Evolutionary conservation across 345 rosid genomes (phyloP).

Genomic region (Laguncularia racemosa): DNA sequence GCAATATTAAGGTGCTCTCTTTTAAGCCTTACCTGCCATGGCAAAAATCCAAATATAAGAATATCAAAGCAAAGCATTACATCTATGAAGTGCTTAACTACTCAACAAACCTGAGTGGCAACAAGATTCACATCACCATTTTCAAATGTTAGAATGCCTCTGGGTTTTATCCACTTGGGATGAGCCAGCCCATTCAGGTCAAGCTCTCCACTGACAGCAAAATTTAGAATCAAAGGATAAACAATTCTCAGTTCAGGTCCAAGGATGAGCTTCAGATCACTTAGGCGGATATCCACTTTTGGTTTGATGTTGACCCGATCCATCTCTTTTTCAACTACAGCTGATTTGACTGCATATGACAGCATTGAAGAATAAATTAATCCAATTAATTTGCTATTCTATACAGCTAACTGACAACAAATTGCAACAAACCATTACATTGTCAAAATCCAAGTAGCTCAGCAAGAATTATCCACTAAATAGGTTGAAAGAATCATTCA

Average conservation of each 20-base stretch:
- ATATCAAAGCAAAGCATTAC: constrained; percentile 4
- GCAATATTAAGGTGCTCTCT: constrained; percentile 89
- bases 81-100: too few species aligned
- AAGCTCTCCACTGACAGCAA: constrained; percentile 90
- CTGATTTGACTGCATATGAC: constrained; percentile 49
- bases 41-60: constrained; percentile 8
- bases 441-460: too few species aligned
- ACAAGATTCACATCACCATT: constrained; percentile 99
- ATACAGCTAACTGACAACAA: too few species aligned
- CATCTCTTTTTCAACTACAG: constrained; percentile 59
- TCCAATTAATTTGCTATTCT: too few species aligned
- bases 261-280: constrained; percentile 82
- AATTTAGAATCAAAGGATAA: constrained; percentile 88
- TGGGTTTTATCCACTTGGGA: constrained; percentile 86
- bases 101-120: constrained; percentile 60
- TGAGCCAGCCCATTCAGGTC: constrained; percentile 88
- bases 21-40: constrained; percentile 79
- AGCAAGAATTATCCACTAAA: too few species aligned
- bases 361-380: neutral
- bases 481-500: too few species aligned
- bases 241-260: constrained; percentile 92
- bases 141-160: constrained; percentile 84
- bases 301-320: constrained; percentile 66
- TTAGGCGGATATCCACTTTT: constrained; percentile 71
- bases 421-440: too few species aligned